Percentiles rank a stretch among this genome's conserved stretches.
phyloP scores from a whole-genome alignment of 129 eudicot genomes.

The Mikania micrantha region DNA sequence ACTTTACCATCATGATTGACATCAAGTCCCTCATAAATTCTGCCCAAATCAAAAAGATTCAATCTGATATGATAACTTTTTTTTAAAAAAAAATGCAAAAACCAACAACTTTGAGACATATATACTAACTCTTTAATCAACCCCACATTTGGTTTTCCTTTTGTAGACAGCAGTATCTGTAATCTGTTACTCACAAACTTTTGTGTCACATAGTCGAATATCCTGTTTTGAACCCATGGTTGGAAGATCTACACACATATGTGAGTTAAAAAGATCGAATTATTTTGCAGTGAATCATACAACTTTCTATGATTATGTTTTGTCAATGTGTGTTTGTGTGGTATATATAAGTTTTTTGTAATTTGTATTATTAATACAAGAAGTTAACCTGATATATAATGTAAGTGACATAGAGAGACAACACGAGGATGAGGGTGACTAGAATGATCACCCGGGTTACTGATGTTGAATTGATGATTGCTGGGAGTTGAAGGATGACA shows the following conservation, averaged over 20 bases:
- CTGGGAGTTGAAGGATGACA: constrained; percentile 35
- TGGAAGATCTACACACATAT: constrained; percentile 36
- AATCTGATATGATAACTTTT: too few relatives aligned
- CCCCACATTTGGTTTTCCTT: constrained; percentile 45
- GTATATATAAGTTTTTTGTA: neutral
- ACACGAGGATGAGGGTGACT: constrained; percentile 38
- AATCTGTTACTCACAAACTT: constrained; percentile 46
- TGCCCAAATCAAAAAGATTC: neutral
- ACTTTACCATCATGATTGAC: constrained; percentile 28
- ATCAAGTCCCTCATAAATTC: constrained; percentile 50
- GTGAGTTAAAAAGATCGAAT: neutral
- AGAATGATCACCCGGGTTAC: constrained; percentile 27
- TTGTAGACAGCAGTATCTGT: constrained; percentile 30
- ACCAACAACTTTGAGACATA: neutral
- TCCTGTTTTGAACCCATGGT: constrained; percentile 61
- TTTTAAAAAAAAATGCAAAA: too few relatives aligned
- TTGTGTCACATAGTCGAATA: constrained; percentile 38
- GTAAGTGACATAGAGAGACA: constrained; percentile 24
- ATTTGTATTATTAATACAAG: neutral
- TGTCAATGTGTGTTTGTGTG: too few relatives aligned
- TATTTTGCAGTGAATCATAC: neutral
- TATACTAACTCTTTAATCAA: constrained; percentile 46
- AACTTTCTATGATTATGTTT: neutral
- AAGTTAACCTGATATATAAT: constrained; percentile 39
- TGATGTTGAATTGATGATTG: constrained; percentile 16